Conservation (phyloP, 352 stramenopile species). For the Plasmopara halstedii region DNA sequence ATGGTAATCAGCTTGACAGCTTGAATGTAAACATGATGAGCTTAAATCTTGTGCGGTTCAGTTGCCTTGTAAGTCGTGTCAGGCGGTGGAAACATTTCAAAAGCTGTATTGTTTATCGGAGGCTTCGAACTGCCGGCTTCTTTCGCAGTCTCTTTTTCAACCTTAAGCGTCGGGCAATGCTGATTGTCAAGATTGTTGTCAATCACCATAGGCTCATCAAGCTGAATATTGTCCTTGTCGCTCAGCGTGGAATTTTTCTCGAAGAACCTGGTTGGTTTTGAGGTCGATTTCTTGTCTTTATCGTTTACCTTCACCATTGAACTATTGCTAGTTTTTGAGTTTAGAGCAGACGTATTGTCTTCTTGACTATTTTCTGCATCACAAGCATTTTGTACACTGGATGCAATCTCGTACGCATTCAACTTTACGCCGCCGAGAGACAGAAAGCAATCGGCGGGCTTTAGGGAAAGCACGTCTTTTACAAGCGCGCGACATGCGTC, state of each 20-base stretch:
- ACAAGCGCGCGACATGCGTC: conserved; percentile 9
- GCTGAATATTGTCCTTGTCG: conserved; percentile 5
- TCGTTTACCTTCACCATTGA: conserved; percentile 1
- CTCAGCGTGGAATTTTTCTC: conserved; percentile 6
- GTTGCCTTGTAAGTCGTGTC: conserved; percentile 24
- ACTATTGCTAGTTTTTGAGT: background rate
- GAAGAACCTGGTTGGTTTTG: conserved; percentile 2
- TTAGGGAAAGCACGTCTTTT: conserved; percentile 14
- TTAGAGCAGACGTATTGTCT: conserved; percentile 1
- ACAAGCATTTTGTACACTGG: conserved; percentile 6
- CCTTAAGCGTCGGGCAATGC: background rate
- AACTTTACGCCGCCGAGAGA: conserved; percentile 13
- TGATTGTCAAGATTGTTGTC: conserved; percentile 1
- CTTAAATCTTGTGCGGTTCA: conserved; percentile 3
- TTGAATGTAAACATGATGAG: background rate
- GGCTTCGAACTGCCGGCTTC: conserved; percentile 7
- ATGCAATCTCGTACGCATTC: conserved; percentile 16
- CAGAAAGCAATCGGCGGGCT: conserved; percentile 18
- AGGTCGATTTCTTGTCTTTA: conserved; percentile 4
- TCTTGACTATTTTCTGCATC: conserved; percentile 1
- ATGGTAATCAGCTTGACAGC: too few species aligned
- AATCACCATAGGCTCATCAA: conserved; percentile 5
- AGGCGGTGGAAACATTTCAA: conserved; percentile 11
- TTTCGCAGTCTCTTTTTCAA: conserved; percentile 3
- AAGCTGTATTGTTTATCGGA: conserved; percentile 11